A percentile compares a stretch with the other conserved stretches of the same genome.
phyloP scores from a whole-genome alignment of 2,329 filamentous ascomycete genomes.

The Tricladium varicosporioides region DNA sequence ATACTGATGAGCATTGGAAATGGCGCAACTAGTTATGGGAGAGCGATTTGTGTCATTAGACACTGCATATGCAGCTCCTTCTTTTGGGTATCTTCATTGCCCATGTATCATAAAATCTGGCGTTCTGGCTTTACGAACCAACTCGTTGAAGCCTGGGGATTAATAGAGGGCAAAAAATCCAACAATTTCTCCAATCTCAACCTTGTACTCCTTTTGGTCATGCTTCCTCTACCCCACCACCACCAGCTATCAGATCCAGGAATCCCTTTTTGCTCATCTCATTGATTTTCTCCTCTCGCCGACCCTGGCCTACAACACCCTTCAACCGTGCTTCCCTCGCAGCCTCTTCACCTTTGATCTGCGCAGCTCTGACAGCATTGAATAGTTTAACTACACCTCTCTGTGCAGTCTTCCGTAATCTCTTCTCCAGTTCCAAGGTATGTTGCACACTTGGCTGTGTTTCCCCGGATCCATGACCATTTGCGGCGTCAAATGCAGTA shows the following conservation, averaged over 20 bases:
- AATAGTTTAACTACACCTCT: constrained; percentile 94
- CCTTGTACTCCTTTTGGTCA: constrained; percentile 13
- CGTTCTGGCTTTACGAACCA: constrained; percentile 16
- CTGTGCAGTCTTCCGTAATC: constrained; percentile 83
- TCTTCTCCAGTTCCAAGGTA: constrained; percentile 70
- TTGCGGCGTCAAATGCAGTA: constrained; percentile 50
- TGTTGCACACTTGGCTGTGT: constrained; percentile 49
- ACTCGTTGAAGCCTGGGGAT: neutral
- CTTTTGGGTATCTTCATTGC: constrained; percentile 22
- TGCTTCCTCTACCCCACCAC: constrained; percentile 49
- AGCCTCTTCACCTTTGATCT: constrained; percentile 82
- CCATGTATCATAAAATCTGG: constrained; percentile 25
- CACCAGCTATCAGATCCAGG: constrained; percentile 78
- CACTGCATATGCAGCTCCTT: constrained; percentile 12
- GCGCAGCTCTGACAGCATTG: constrained; percentile 89
- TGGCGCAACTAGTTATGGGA: constrained; percentile 5
- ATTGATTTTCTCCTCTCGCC: constrained; percentile 82
- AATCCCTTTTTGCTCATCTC: constrained; percentile 98
- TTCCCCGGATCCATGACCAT: constrained; percentile 37
- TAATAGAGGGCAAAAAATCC: neutral
- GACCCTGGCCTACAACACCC: constrained; percentile 74
- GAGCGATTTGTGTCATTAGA: neutral
- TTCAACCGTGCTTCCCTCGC: constrained; percentile 66
- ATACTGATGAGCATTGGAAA: constrained; percentile 6
- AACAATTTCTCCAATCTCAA: neutral